phyloP scores from a whole-genome alignment of 306 rosid species.

The Arachis stenosperma region DNA sequence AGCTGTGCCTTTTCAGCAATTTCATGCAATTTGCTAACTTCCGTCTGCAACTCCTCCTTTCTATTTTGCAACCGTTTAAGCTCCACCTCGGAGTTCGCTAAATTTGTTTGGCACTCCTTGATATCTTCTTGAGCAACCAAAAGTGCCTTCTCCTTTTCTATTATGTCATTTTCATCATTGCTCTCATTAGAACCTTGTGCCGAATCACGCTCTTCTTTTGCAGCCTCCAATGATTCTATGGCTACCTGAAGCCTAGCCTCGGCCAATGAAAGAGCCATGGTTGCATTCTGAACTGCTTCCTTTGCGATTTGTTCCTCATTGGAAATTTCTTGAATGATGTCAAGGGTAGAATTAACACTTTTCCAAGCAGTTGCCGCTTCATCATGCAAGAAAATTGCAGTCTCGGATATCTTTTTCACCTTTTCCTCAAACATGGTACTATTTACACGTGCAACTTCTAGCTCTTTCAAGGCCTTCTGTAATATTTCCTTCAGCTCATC shows the following conservation, averaged over 20 bases:
- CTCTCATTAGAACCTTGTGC: conserved; percentile 51
- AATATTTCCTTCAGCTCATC: conserved; percentile 78
- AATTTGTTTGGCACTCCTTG: conserved; percentile 62
- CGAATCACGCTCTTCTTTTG: conserved; percentile 49
- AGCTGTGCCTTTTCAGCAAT: conserved; percentile 75
- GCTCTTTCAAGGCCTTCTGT: conserved; percentile 67
- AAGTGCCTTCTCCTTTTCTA: conserved; percentile 53
- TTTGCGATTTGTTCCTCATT: conserved; percentile 74
- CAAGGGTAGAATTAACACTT: conserved; percentile 67
- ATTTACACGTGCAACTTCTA: conserved; percentile 78
- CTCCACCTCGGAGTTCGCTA: conserved; percentile 60
- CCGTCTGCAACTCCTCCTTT: conserved; percentile 87
- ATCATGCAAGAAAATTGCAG: conserved; percentile 86
- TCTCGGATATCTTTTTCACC: conserved; percentile 88
- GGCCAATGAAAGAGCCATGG: conserved; percentile 89
- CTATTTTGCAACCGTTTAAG: conserved; percentile 58
- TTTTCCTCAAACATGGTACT: conserved; percentile 90
- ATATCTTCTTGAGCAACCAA: conserved; percentile 63
- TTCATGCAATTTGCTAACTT: conserved; percentile 70
- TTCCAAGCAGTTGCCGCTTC: conserved; percentile 72
- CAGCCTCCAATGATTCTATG: conserved; percentile 62
- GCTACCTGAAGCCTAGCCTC: conserved; percentile 94
- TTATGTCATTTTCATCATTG: conserved; percentile 46
- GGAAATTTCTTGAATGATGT: conserved; percentile 59
- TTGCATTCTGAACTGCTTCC: conserved; percentile 85